Evolutionary conservation across 2,329 filamentous ascomycete species (phyloP).

Genomic region (Coniochaeta prunicola): DNA sequence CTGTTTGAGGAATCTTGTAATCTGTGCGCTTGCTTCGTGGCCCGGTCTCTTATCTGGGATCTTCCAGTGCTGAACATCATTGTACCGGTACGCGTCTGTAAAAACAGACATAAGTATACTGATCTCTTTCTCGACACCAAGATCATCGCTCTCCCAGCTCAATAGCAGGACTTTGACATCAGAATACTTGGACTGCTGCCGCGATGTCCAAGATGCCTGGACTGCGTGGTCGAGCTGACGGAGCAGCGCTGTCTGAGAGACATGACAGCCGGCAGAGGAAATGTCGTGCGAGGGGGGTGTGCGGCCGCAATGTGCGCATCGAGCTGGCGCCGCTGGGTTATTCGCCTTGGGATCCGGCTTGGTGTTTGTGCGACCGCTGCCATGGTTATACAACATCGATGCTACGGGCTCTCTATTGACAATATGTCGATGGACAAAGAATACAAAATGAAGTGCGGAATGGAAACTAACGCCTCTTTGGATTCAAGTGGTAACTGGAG

Average conservation of each 20-base stretch:
- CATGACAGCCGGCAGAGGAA: constrained; percentile 6
- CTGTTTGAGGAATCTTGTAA: constrained; percentile 2
- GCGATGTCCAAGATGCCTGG: constrained; percentile 6
- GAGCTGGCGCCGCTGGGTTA: not conserved
- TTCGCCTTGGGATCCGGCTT: not conserved
- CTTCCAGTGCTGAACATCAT: constrained; percentile 10
- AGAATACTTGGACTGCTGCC: constrained; percentile 3
- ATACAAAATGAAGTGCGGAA: too few relatives aligned
- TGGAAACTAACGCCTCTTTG: too few relatives aligned
- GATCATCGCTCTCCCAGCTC: constrained; percentile 11
- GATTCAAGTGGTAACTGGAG: too few relatives aligned
- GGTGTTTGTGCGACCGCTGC: not conserved
- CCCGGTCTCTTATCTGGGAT: constrained; percentile 9
- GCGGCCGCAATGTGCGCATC: not conserved
- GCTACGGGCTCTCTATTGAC: too few relatives aligned
- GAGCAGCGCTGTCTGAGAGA: constrained; percentile 4
- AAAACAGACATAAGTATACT: constrained; percentile 8
- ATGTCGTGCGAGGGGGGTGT: constrained; percentile 6
- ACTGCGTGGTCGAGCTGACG: constrained; percentile 9
- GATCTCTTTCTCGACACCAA: constrained; percentile 5
- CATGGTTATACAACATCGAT: not conserved
- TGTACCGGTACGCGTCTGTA: constrained; percentile 9
- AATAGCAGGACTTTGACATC: constrained; percentile 11
- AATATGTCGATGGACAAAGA: too few relatives aligned
- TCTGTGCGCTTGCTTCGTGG: constrained; percentile 6